Evolutionary conservation across 2,329 filamentous ascomycete genomes (phyloP).

Genomic region (Fusarium hainanense): DNA sequence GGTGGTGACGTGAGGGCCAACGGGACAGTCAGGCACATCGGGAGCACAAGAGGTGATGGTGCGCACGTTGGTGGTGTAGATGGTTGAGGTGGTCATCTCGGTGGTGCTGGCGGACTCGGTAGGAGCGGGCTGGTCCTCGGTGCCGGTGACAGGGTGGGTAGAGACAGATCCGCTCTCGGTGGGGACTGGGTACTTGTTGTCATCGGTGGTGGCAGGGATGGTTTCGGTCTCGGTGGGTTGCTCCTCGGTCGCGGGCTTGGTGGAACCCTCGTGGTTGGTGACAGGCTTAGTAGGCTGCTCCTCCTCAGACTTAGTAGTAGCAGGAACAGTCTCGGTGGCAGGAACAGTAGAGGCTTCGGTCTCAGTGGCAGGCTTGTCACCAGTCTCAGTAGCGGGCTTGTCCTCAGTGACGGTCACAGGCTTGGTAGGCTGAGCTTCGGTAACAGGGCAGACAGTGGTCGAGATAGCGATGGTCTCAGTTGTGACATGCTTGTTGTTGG

Average conservation of each 20-base stretch:
- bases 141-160: neutral
- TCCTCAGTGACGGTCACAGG: conserved; percentile 14
- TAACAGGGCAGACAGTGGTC: conserved; percentile 41
- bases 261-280: conserved; percentile 5
- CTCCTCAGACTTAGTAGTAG: conserved; percentile 3
- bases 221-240: conserved; percentile 4
- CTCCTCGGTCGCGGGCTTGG: conserved; percentile 3
- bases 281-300: conserved; percentile 12
- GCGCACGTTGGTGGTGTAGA: conserved; percentile 30
- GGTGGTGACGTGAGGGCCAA: conserved; percentile 21
- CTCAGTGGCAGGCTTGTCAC: conserved; percentile 3
- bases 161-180: neutral
- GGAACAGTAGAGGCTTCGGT: conserved; percentile 1
- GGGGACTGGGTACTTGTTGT: neutral
- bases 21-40: conserved; percentile 12
- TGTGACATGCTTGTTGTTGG: conserved; percentile 21
- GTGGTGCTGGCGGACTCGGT: conserved; percentile 27
- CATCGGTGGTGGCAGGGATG: neutral
- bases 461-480: conserved; percentile 42
- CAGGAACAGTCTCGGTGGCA: neutral
- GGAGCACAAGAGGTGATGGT: conserved; percentile 29
- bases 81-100: conserved; percentile 8
- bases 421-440: conserved; percentile 11
- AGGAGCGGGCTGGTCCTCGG: conserved; percentile 8
- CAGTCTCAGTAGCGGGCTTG: conserved; percentile 11